A percentile compares a stretch with the other conserved stretches of the same genome.
Evolutionary conservation across 345 rosid genomes (phyloP).

Genomic region (Brassica carinata): DNA sequence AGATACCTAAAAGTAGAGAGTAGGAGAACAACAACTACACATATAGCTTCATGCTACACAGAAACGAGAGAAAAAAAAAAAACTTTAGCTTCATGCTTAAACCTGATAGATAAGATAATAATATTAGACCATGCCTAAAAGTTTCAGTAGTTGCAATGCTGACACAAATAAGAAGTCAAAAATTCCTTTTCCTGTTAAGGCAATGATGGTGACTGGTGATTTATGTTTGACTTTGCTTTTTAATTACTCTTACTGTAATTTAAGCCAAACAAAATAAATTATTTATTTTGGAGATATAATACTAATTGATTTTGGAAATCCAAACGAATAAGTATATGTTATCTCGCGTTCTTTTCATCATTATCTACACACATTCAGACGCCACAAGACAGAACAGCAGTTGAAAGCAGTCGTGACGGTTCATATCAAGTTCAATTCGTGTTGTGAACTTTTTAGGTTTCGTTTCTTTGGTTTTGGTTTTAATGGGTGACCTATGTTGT

Average conservation of each 20-base stretch:
- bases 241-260: no score
- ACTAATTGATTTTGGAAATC: background rate
- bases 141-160: no score
- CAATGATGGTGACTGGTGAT: no score
- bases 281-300: background rate
- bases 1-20: background rate
- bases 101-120: no score
- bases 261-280: background rate
- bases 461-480: background rate
- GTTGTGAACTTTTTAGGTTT: background rate
- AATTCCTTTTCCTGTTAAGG: no score
- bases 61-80: no score
- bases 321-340: background rate
- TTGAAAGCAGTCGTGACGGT: background rate
- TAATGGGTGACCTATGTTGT: slow-evolving; percentile 15
- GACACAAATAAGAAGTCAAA: no score
- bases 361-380: background rate
- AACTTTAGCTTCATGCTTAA: no score
- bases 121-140: no score
- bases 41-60: no score
- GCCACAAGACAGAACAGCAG: background rate
- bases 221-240: no score
- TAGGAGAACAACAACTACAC: no score
- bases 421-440: background rate
- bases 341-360: background rate